phyloP scores from a whole-genome alignment of 371 early-diverging fungal genomes.

The Rhizopus delemar region DNA sequence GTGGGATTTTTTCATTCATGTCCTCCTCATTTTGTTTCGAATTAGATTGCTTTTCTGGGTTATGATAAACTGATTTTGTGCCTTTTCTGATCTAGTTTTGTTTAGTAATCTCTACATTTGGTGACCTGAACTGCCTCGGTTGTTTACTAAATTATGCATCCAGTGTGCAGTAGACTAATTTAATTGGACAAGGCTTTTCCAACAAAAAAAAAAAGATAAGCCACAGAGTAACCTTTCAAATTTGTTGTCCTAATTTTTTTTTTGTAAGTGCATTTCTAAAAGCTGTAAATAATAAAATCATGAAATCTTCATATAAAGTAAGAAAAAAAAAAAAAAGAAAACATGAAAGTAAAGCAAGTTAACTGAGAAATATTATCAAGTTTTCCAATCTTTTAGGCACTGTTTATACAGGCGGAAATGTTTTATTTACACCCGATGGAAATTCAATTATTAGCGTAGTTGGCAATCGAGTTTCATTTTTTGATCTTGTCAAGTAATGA shows the following conservation, averaged over 20 bases:
- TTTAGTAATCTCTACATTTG: too few species aligned
- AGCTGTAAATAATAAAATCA: conserved; percentile 2
- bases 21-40: too few species aligned
- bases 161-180: background rate
- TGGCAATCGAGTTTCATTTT: conserved; percentile 93
- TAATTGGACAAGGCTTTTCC: background rate
- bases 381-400: conserved; percentile 95
- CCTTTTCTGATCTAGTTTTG: too few species aligned
- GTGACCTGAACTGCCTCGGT: too few species aligned
- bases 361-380: conserved; percentile 33
- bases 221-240: background rate
- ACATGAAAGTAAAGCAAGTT: background rate
- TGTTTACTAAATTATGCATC: too few species aligned
- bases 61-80: too few species aligned
- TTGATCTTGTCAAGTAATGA: conserved; percentile 90
- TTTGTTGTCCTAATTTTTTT: background rate
- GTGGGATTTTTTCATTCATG: too few species aligned
- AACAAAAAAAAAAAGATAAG: background rate
- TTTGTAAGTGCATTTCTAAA: background rate
- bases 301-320: conserved; percentile 36
- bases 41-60: too few species aligned
- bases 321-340: background rate
- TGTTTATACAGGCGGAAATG: conserved; percentile 93
- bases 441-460: conserved; percentile 93
- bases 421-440: conserved; percentile 94